Base-by-base conservation (phyloP, 768 basidiomycete genomes). In the Trametes cingulata region DNA sequence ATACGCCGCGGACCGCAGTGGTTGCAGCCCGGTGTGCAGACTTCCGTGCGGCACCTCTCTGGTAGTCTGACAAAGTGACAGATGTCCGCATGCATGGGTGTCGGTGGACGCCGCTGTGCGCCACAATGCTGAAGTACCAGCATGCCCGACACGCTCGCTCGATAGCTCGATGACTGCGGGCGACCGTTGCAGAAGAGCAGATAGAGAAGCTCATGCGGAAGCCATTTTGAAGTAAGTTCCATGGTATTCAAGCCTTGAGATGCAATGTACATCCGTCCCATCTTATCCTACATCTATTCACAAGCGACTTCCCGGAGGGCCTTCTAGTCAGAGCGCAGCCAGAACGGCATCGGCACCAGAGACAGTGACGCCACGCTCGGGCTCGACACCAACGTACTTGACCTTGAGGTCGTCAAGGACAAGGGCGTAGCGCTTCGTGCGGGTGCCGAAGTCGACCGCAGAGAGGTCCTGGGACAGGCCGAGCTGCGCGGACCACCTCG, bases 391-490 rank as follows among this genome's bases (percentile, higher is more conserved):
- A 54, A 91, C 66, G 66, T 87, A 86, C 61, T 82, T 83, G 66
- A 93, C 83, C 61, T 85, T 82, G 53, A 90, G 80, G 68, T 90
- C 80, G 46, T 93, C 87, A 65, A 90, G 66, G 66, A 90, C 74
- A 57, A 90, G 63, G 27, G 84, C 87, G 61, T 84, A 90, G 48
- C 87, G 82, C 24, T 67, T 69, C 39, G 76, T 75, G 37, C 77
- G 75, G 52, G 58, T 65, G 29, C 77, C 77, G 63, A 77, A 70
- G 35, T 74, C 76, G 40, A 67, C 56, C 58, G 60, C 82, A 46
- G 51, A 59, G 22, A 86, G 73, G 69, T 87, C 50, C 86, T 82
- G 54, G 84, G 84, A 6, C 79, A 81, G 46, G 78, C 82, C 72
- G 48, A 78, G 65, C 60, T 68, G 53, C 35, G 68, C 66, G 39